A percentile compares a stretch with the other conserved stretches of the same genome.
Evolutionary conservation across 306 rosid genomes (phyloP).

Genomic region (Sphenostylis stenocarpa): DNA sequence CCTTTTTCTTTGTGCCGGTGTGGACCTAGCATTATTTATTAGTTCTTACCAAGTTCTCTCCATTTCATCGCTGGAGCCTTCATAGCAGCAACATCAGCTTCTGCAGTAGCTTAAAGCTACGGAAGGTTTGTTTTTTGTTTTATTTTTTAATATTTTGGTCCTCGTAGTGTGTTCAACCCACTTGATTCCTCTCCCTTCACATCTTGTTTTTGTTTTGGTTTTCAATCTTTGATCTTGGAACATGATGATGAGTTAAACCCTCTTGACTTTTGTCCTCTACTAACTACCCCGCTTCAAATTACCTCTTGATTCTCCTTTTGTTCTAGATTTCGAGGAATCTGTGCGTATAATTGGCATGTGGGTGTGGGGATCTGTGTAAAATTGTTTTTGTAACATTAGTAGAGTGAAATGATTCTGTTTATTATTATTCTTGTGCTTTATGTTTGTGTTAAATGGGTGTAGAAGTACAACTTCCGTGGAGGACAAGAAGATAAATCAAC

Average conservation of each 20-base stretch:
- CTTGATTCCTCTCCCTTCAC: not conserved
- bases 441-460: not conserved
- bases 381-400: constrained; percentile 8
- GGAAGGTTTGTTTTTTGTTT: constrained; percentile 26
- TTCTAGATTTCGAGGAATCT: not conserved
- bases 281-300: not conserved
- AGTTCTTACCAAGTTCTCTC: not conserved
- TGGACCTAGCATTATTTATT: not conserved
- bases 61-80: not conserved
- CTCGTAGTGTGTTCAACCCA: not conserved
- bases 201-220: not conserved
- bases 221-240: constrained; percentile 10
- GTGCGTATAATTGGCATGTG: not conserved
- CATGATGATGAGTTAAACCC: not conserved
- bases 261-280: not conserved
- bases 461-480: not conserved
- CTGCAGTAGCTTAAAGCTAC: constrained; percentile 14
- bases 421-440: not conserved
- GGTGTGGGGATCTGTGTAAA: constrained; percentile 19
- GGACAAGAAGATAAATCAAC: not conserved
- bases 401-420: not conserved
- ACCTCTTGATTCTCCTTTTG: not conserved
- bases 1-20: not conserved
- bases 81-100: not conserved
- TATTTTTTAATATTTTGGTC: not conserved